Base-by-base conservation (phyloP, 352 stramenopile species). In the Proteromonas lacertae region DNA sequence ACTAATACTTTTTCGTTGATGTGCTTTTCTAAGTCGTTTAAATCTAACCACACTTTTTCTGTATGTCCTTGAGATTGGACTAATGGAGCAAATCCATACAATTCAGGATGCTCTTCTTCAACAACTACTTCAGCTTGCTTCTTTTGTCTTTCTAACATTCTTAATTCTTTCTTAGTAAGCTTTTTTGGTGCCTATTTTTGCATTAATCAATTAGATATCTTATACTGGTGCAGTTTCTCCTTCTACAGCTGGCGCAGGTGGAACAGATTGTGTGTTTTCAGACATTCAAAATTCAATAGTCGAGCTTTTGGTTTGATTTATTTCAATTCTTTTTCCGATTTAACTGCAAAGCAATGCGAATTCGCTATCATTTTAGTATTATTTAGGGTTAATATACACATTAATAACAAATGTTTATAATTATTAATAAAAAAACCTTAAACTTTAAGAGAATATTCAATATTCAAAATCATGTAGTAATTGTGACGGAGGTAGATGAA, bases 1-100 rank as follows among this genome's bases (percentile, higher is more conserved):
- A 96, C 51, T 71, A 81, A 92, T 25, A 96, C 69, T 36, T 60
- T 60, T 46, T 91, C 49, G 40, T 70, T 62, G 32, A 66, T 65
- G 40, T 80, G 56, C 30, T 67, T 48, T 23, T 53, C 38, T 31
- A 69, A 48, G 35, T 59, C 50, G 40, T 54, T 50, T 24, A 65
- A 56, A 10, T 50, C 16, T 24, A 32, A 35, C 20, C 31, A 43
- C 37, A 44, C 32, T 37, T 30, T 65, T 46, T 72, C 65, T 30
- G 50, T 67, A 41, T 63, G 65, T 36, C 76, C 58, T 44, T 63
- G 57, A 36, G 68, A 87, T 57, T 88, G 69, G 44, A 86, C 62
- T 24, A 83, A 60, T 41, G 68, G 69, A 34, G 66, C 31, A 33
- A 86, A 68, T 40, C 69, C 70, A 46, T 69, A 84, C n/a, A 38